Percentiles rank a stretch among this genome's conserved stretches.
Conservation (phyloP, 768 basidiomycete species). For the Suillus sp. region DNA sequence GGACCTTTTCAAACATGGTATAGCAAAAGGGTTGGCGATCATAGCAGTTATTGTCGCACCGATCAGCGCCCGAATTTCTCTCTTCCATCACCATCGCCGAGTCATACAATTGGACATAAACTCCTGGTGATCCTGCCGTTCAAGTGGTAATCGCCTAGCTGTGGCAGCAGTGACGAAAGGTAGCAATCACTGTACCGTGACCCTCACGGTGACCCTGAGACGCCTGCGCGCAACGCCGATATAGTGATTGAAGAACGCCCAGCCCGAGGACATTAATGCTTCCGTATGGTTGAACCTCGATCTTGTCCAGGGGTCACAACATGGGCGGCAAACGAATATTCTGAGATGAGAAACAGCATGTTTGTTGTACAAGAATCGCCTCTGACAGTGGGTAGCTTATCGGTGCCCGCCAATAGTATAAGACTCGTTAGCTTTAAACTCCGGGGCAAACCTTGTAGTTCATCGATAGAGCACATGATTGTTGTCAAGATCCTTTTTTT, state of each 20-base stretch:
- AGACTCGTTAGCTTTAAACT: neutral
- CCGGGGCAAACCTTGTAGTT: neutral
- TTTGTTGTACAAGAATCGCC: neutral
- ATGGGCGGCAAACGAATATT: neutral
- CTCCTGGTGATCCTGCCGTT: neutral
- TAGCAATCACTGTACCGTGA: neutral
- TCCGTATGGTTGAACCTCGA: neutral
- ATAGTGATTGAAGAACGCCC: constrained; percentile 1
- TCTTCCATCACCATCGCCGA: neutral
- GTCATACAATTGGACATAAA: neutral
- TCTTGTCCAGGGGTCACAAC: neutral
- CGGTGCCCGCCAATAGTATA: neutral
- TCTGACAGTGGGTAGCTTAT: neutral
- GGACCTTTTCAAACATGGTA: neutral
- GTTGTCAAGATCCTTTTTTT: neutral
- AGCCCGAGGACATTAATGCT: neutral
- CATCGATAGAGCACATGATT: neutral
- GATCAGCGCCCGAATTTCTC: neutral
- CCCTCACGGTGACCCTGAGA: constrained; percentile 3
- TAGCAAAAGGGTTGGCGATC: neutral
- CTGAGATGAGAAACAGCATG: neutral
- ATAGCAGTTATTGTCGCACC: neutral
- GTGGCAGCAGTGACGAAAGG: neutral
- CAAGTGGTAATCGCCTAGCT: neutral
- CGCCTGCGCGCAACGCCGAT: constrained; percentile 2